Evolutionary conservation across 73 alveolate genomes (phyloP).

Genomic region (Paramecium biaurelia): DNA sequence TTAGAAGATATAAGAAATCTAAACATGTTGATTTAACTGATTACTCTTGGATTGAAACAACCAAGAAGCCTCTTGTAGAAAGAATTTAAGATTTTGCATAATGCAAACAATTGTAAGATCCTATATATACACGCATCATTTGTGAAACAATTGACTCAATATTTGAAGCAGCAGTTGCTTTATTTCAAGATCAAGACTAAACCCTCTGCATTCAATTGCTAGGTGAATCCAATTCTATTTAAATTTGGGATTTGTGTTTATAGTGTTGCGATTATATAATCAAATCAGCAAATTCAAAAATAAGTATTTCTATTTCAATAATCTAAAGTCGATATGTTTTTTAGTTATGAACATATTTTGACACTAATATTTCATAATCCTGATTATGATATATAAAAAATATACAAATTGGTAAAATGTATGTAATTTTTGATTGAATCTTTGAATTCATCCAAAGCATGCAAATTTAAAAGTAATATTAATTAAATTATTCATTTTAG

Average conservation of each 20-base stretch:
- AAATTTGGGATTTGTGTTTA: constrained; percentile 18
- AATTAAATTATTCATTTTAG: neutral
- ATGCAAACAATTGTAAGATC: neutral
- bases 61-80: neutral
- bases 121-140: neutral
- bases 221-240: neutral
- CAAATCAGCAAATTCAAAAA: neutral
- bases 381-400: neutral
- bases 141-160: neutral
- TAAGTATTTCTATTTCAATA: neutral
- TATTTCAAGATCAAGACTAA: neutral
- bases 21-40: neutral
- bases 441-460: neutral
- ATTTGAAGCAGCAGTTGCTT: neutral
- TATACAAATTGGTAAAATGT: neutral
- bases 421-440: neutral
- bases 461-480: neutral
- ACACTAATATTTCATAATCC: neutral
- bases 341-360: constrained; percentile 41
- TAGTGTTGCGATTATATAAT: neutral
- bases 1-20: neutral
- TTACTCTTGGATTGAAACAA: constrained; percentile 15
- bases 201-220: neutral
- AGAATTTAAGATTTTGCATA: neutral
- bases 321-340: neutral